Base-by-base conservation (phyloP, 2,329 filamentous ascomycete genomes). In the Exophiala aquamarina region DNA sequence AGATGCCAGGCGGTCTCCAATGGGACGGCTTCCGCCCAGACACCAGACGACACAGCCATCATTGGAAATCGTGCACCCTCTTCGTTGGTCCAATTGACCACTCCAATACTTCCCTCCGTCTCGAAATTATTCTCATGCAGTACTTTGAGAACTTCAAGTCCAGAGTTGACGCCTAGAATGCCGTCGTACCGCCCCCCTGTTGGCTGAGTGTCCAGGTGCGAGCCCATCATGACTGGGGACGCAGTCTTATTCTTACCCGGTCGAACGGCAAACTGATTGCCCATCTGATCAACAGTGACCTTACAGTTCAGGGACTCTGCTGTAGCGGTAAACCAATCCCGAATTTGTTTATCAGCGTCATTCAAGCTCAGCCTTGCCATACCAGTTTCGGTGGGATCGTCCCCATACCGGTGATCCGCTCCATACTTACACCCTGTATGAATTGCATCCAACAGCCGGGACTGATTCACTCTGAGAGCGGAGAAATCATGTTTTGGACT, bases 31-130 rank as follows among this genome's bases (percentile, higher is more conserved):
- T 75, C 85, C 0, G 86, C 81, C 87, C 87, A 92, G 11, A 91
- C 87, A 1, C 85, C 87, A 0, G 86, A 89, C 0, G 83, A 74
- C 19, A 86, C 70, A 81, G 89, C 90, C 21, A 81, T 86, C 44
- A 83, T 82, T 1, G 87, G 86, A 54, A 92, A 92, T 0, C 87
- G 78, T 1, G 87, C 87, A 2, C 87, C 87, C 69, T 93, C 89
- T 69, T 93, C 88, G 61, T 88, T 88, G 2, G 85, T 90, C 85
- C 84, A 89, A 60, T 90, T 89, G 2, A 91, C 81, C 1, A 90
- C 79, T 1, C 86, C 87, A 0, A 91, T 76, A 1, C 84, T 83
- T 31, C 81, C 86, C 35, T 85, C 77, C 0, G 87, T 91, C 60
- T 86, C 77, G 2, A 86, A 71, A 17, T 78, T 71, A 51, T 83